Evolutionary conservation across 495 filamentous ascomycete species (phyloP).

Genomic region (Physcia stellaris): DNA sequence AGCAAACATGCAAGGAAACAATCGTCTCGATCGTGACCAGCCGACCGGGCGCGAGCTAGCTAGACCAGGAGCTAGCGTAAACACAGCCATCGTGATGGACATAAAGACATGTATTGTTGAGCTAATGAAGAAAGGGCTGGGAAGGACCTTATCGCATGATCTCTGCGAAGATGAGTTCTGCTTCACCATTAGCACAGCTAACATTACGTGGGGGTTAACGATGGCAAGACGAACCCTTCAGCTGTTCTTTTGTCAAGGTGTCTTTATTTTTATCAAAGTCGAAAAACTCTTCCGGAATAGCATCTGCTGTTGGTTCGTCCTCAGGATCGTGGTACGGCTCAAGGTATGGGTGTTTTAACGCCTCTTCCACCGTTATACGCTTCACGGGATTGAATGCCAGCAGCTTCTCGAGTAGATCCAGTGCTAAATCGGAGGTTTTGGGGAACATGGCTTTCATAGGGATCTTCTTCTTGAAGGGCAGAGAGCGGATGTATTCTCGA

Average conservation of each 20-base stretch:
- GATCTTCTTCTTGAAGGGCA: slow-evolving; percentile 99
- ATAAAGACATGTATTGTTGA: background rate
- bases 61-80: background rate
- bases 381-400: slow-evolving; percentile 98
- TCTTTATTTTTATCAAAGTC: slow-evolving; percentile 99
- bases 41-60: background rate
- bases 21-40: background rate
- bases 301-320: slow-evolving; percentile 91
- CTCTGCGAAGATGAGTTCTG: slow-evolving; percentile 89
- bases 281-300: slow-evolving; percentile 98
- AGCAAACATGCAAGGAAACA: too few species aligned
- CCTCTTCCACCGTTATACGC: slow-evolving; percentile 95
- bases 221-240: slow-evolving; percentile 56
- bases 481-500: slow-evolving; percentile 94
- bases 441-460: slow-evolving; percentile 96
- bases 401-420: slow-evolving; percentile 89
- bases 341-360: slow-evolving; percentile 92
- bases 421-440: slow-evolving; percentile 83
- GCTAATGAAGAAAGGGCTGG: background rate
- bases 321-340: slow-evolving; percentile 99
- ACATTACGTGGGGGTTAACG: background rate
- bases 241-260: slow-evolving; percentile 90
- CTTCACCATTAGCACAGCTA: slow-evolving; percentile 2
- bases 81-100: too few species aligned
- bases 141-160: slow-evolving; percentile 95